Evolutionary conservation across 176 grass and related monocot genomes (phyloP).

Genomic region (Carex kokanica): DNA sequence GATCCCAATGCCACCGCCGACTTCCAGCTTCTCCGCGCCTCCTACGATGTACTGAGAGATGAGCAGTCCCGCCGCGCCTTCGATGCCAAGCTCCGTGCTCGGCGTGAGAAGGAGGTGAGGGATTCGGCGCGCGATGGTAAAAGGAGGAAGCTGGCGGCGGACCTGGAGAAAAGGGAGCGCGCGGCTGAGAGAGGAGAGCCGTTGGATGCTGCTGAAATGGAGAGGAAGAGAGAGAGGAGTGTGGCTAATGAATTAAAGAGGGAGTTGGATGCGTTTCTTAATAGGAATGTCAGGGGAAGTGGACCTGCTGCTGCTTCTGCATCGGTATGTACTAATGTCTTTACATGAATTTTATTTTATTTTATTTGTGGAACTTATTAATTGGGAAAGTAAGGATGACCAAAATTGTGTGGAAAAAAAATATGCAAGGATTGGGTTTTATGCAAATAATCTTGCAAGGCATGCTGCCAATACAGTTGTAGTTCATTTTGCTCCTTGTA

Average conservation of each 20-base stretch:
- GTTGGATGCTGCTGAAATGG: slow-evolving; percentile 29
- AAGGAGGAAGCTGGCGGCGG: slow-evolving; percentile 55
- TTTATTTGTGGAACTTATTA: background rate
- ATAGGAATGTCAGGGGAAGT: slow-evolving; percentile 24
- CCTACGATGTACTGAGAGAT: slow-evolving; percentile 64
- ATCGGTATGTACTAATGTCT: slow-evolving; percentile 34
- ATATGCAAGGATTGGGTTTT: background rate
- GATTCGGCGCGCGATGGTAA: slow-evolving; percentile 38
- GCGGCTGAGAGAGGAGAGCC: slow-evolving; percentile 25
- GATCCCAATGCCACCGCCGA: slow-evolving; percentile 80
- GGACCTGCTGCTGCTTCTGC: slow-evolving; percentile 18
- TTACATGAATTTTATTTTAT: background rate
- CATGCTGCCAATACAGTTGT: background rate
- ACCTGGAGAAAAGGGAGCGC: slow-evolving; percentile 84
- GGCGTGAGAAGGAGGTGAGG: slow-evolving; percentile 44
- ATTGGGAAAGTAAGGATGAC: background rate
- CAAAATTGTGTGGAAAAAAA: background rate
- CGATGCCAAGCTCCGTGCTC: slow-evolving; percentile 54
- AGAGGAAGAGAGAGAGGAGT: slow-evolving; percentile 37
- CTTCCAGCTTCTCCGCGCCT: slow-evolving; percentile 64
- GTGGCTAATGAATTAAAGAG: slow-evolving; percentile 43
- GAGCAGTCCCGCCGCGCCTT: slow-evolving; percentile 64
- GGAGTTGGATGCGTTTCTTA: slow-evolving; percentile 43
- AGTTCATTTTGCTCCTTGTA: background rate
- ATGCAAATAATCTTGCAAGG: background rate